These are phyloP conservation scores for Calocera cornea DNA, from an alignment of 768 basidiomycete species.

Conservation along the genomic window DNA sequence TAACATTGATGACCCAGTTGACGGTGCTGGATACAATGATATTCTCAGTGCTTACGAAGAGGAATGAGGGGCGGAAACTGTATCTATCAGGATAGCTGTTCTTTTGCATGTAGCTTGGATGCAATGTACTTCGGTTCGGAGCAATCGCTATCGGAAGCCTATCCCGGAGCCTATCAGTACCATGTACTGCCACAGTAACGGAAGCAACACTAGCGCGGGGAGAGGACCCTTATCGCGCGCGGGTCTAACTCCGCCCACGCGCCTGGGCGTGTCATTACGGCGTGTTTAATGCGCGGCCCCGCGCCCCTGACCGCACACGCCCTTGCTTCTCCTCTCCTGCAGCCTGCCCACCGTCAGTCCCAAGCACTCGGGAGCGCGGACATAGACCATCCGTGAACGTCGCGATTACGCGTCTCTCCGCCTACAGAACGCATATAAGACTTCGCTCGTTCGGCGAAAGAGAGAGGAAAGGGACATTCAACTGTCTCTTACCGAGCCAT, in stretches of 20 bases:
- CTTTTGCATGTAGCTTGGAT: not conserved
- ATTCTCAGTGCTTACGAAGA: not conserved
- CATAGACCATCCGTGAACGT: not conserved
- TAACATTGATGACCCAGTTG: not conserved
- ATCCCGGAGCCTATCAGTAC: not conserved
- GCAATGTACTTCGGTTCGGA: not conserved
- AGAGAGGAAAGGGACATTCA: not conserved
- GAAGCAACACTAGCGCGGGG: not conserved
- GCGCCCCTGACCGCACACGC: not conserved
- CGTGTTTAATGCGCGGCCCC: not conserved
- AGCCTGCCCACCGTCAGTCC: not conserved
- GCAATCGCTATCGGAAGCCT: too few relatives aligned
- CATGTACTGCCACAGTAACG: not conserved
- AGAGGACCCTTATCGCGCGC: not conserved
- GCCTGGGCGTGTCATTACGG: not conserved
- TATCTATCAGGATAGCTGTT: not conserved
- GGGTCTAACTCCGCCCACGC: not conserved
- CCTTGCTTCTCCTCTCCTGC: not conserved
- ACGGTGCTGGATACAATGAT: not conserved
- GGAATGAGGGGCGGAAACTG: not conserved
- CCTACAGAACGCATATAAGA: not conserved
- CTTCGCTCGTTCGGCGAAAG: not conserved
- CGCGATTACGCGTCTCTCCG: not conserved
- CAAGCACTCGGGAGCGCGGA: not conserved
- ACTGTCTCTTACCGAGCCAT: not conserved